These are phyloP conservation scores for Ascocoryne sarcoides DNA, from an alignment of 2,329 filamentous ascomycete species.

Conservation along the genomic window DNA sequence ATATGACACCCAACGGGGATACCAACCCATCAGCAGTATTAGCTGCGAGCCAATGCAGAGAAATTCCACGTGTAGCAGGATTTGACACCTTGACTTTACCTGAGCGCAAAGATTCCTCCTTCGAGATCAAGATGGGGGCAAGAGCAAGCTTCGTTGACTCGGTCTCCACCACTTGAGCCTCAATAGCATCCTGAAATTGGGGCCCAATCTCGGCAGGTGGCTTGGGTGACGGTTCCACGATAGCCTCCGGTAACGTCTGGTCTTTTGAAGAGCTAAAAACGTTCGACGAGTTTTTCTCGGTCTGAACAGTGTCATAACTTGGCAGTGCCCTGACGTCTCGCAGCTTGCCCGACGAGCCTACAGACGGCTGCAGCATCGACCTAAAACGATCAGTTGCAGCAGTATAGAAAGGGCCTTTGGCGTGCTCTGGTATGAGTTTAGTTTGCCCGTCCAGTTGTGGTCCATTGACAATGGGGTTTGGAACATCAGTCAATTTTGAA, in stretches of 20 bases:
- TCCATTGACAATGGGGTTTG: no score
- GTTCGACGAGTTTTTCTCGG: no score
- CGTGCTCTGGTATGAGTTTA: neutral
- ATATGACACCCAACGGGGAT: conserved; percentile 7
- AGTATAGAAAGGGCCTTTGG: conserved; percentile 6
- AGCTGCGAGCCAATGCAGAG: conserved; percentile 17
- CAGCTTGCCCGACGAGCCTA: neutral
- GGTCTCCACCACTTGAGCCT: neutral
- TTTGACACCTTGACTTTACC: conserved; percentile 17
- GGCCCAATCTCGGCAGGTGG: neutral
- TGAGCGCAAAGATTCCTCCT: no score
- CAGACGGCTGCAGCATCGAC: conserved; percentile 6
- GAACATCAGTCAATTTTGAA: no score
- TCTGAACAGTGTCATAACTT: no score
- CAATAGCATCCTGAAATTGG: neutral
- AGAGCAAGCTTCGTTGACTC: neutral
- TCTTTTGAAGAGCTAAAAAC: no score
- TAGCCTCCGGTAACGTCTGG: neutral
- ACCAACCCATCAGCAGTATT: conserved; percentile 14
- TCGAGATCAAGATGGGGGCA: no score
- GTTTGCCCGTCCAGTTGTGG: no score
- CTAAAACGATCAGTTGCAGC: conserved; percentile 11
- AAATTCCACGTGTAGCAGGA: conserved; percentile 23
- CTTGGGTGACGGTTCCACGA: neutral
- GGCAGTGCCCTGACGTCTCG: no score